Evolutionary conservation across 176 grass and related monocot species (phyloP).

Genomic region (Bothriochloa decipiens): DNA sequence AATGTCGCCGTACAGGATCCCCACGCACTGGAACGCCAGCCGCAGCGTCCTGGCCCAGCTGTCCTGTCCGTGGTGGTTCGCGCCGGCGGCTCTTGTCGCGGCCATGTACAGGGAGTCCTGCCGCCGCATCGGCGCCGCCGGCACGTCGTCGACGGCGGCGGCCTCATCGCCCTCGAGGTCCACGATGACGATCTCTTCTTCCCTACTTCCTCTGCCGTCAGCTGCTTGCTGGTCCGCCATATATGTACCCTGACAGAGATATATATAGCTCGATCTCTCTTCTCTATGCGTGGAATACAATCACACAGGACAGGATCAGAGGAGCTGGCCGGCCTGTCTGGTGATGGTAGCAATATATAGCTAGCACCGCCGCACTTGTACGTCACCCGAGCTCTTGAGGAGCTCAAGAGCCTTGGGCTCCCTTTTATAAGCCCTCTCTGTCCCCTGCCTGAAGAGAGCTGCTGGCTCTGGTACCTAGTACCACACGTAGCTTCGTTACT

Average conservation of each 20-base stretch:
- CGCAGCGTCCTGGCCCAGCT: conserved; percentile 31
- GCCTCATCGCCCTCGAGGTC: not conserved
- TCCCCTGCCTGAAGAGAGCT: no score
- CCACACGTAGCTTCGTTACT: no score
- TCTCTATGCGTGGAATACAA: no score
- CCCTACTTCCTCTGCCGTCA: not conserved
- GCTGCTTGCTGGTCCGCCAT: not conserved
- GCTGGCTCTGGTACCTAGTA: no score
- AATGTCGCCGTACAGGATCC: conserved; percentile 60
- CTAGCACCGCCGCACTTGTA: not conserved
- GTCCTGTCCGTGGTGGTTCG: conserved; percentile 26
- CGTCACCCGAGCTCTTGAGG: not conserved
- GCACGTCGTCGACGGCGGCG: not conserved
- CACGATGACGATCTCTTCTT: conserved; percentile 20
- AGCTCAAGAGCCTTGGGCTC: not conserved
- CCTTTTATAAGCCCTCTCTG: conserved; percentile 13
- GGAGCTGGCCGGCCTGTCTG: no score
- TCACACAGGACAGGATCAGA: no score
- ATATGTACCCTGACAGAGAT: no score
- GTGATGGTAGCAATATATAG: not conserved
- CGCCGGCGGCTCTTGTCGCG: conserved; percentile 21
- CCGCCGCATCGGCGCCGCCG: conserved; percentile 15
- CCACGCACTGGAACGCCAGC: conserved; percentile 55
- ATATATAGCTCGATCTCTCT: no score
- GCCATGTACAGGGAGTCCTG: conserved; percentile 35